Base-by-base conservation (phyloP, 768 basidiomycete species). In the Tulasnella sp. region DNA sequence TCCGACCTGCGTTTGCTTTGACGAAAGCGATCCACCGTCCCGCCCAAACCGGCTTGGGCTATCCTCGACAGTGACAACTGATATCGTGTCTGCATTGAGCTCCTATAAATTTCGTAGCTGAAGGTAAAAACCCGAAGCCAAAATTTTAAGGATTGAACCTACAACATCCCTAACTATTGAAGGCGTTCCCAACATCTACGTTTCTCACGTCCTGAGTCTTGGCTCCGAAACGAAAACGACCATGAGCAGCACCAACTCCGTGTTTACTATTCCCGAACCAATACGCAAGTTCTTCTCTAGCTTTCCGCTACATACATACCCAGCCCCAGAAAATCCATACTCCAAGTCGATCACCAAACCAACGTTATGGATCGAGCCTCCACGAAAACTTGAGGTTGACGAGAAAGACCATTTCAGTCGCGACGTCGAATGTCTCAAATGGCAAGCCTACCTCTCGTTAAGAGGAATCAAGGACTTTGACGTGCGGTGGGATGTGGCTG, bases 361-460 rank as follows among this genome's bases (percentile, higher is more conserved):
- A 31, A 84, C 90, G 0, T 86, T 94, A 67, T 93, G 92, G 91
- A 79, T 80, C 38, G 42, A 34, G 12, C 77, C 79, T 22, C 79
- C 79, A 67, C 37, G 39, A n/a, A 71, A 76, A 31, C 58, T 67
- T 34, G 69, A 58, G 8, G 25, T 54, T 14, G 39, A 67, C n/a
- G 69, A 40, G 8, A 36, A 54, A 22, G 39, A 67, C 25, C 79
- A 84, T 2, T 87, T 94, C 78, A 93, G 91, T 82, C 82, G 86
- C 73, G 93, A 94, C 83, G 90, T 94, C 79, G 92, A 94, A 79
- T 94, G 93, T 81, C 87, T 95, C 81, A 94, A 93, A 83, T 94
- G 93, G 93, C 93, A 95, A 82, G 92, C 93, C 0, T 93, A 91
- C 79, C 85, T 92, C 69, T 90, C 90, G 34, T 88, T 91, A 69